Conservation (phyloP, 169 alveolate species). For the Theileria parva region DNA sequence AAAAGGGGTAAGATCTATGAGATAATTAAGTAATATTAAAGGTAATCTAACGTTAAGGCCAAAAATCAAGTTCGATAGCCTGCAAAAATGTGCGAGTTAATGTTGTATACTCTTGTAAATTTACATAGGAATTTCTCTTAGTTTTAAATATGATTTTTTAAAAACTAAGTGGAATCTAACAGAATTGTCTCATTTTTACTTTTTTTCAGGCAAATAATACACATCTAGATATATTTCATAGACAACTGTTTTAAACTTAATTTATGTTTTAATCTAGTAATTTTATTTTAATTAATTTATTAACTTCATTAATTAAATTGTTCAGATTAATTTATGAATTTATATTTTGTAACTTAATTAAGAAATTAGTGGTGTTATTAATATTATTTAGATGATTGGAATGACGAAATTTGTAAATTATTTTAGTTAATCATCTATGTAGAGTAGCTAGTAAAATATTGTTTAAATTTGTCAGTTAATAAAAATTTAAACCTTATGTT, state of each 20-base stretch:
- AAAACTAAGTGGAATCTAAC: neutral
- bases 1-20: neutral
- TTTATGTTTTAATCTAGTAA: neutral
- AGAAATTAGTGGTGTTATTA: neutral
- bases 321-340: neutral
- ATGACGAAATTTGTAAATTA: too few relatives aligned
- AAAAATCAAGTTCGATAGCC: neutral
- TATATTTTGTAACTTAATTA: neutral
- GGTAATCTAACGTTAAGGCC: neutral
- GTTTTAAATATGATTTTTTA: neutral
- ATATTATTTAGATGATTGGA: too few relatives aligned
- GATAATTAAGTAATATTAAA: neutral
- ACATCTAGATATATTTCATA: neutral
- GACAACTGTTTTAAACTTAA: neutral
- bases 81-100: conserved; percentile 17
- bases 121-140: neutral
- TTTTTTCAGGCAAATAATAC: neutral
- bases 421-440: neutral
- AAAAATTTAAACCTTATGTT: too few relatives aligned
- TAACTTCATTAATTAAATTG: too few relatives aligned
- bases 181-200: neutral
- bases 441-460: neutral
- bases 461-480: neutral
- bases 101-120: neutral
- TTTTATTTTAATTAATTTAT: too few relatives aligned